These are phyloP conservation scores for Capsicum baccatum DNA, from an alignment of 257 asterid genomes.

Conservation along the genomic window DNA sequence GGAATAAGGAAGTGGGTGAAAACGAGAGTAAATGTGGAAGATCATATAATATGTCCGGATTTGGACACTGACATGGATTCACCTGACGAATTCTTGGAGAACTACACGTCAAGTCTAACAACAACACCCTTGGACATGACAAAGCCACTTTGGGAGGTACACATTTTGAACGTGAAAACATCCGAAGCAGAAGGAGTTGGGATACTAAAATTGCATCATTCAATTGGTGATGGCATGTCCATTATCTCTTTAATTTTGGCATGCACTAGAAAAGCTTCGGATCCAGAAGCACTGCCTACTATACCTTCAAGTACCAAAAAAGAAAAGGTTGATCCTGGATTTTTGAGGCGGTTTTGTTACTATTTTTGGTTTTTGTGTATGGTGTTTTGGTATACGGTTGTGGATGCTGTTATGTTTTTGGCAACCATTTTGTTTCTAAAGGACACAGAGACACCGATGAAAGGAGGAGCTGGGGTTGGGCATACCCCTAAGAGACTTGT, in stretches of 20 bases:
- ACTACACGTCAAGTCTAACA: conserved; percentile 36
- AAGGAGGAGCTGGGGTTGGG: conserved; percentile 31
- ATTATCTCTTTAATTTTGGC: conserved; percentile 45
- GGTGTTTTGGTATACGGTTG: conserved; percentile 33
- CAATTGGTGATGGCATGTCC: conserved; percentile 57
- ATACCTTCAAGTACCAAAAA: conserved; percentile 30
- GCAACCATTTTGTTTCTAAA: conserved; percentile 39
- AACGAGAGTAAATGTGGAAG: conserved; percentile 38
- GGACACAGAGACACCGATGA: conserved; percentile 47
- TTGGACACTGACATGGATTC: conserved; percentile 42
- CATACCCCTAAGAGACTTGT: conserved; percentile 37
- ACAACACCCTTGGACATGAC: conserved; percentile 34
- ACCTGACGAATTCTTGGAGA: conserved; percentile 44
- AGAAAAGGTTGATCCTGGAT: neutral
- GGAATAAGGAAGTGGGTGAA: conserved; percentile 44
- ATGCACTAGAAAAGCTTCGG: conserved; percentile 38
- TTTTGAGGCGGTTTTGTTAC: conserved; percentile 9
- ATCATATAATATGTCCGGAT: conserved; percentile 41
- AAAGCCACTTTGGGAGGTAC: conserved; percentile 58
- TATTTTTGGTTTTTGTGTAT: conserved; percentile 33
- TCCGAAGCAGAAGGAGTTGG: conserved; percentile 42
- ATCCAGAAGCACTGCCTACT: conserved; percentile 44
- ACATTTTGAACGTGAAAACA: conserved; percentile 49
- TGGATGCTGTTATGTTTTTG: conserved; percentile 34
- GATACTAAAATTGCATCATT: conserved; percentile 46